phyloP scores from a whole-genome alignment of 371 early-diverging fungal species.

The Fennellomyces sp. region DNA sequence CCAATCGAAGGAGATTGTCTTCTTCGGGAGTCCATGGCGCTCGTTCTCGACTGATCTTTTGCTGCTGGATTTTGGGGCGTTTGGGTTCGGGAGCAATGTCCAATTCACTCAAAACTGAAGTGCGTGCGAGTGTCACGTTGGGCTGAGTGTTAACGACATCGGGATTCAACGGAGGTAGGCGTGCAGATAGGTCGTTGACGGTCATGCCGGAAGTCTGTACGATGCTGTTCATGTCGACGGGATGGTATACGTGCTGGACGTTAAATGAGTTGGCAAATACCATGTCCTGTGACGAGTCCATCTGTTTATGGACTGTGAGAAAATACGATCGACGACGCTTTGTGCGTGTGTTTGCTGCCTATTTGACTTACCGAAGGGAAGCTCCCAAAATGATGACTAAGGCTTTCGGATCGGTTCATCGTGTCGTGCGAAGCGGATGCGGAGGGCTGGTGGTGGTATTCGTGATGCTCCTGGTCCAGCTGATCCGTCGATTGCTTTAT shows the following conservation, averaged over 20 bases:
- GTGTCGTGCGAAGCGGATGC: not conserved
- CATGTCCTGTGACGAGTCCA: not conserved
- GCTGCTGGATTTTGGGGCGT: constrained; percentile 1
- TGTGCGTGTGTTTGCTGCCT: not conserved
- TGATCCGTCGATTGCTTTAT: not conserved
- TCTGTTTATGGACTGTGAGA: not conserved
- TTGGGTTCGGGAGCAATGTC: not conserved
- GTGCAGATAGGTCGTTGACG: not conserved
- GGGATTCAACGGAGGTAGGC: constrained; percentile 3
- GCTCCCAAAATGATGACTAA: constrained; percentile 6
- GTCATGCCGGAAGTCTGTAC: not conserved
- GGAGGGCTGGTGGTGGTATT: not conserved
- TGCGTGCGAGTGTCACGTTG: not conserved
- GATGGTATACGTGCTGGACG: constrained; percentile 8
- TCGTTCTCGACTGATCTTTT: constrained; percentile 26
- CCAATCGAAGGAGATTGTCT: constrained; percentile 67
- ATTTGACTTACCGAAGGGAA: not conserved
- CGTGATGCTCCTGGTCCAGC: not conserved
- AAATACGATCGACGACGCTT: not conserved
- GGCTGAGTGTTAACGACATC: constrained; percentile 2
- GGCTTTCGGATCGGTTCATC: not conserved
- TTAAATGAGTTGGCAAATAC: not conserved
- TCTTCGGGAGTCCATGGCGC: constrained; percentile 76
- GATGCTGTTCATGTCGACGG: not conserved
- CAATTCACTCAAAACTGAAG: not conserved